These are phyloP conservation scores for Trichopus zeylanicus DNA, from an alignment of 116 monocot genomes.

Conservation along the genomic window DNA sequence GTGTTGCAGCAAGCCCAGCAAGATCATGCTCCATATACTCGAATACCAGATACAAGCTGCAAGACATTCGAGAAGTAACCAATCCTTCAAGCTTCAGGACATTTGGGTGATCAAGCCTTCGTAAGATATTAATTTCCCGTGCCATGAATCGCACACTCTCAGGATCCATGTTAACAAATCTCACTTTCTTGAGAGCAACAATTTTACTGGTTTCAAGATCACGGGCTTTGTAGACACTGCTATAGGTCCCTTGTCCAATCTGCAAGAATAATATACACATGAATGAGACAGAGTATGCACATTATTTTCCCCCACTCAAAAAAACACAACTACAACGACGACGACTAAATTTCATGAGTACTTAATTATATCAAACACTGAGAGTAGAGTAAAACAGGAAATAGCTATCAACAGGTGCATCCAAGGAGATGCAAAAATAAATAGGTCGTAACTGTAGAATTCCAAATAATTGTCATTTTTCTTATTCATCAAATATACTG, in stretches of 20 bases:
- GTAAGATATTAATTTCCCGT: slow-evolving; percentile 49
- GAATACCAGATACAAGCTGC: slow-evolving; percentile 51
- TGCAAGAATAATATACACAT: slow-evolving; percentile 5
- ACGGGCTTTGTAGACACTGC: slow-evolving; percentile 46
- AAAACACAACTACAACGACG: too few species aligned
- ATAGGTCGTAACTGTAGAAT: background rate
- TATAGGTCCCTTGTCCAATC: slow-evolving; percentile 72
- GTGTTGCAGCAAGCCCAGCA: slow-evolving; percentile 43
- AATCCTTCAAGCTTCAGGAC: slow-evolving; percentile 48
- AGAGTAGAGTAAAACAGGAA: too few species aligned
- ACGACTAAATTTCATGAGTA: too few species aligned
- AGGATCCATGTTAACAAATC: slow-evolving; percentile 54
- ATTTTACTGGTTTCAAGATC: slow-evolving; percentile 49
- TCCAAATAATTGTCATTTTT: too few species aligned
- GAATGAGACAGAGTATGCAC: too few species aligned
- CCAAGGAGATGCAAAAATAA: background rate
- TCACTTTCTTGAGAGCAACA: slow-evolving; percentile 57
- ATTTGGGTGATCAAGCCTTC: slow-evolving; percentile 57
- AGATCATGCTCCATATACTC: slow-evolving; percentile 74
- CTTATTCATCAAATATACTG: too few species aligned
- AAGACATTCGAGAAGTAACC: slow-evolving; percentile 43
- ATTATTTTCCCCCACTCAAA: too few species aligned
- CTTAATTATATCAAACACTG: too few species aligned
- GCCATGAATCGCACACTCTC: slow-evolving; percentile 69
- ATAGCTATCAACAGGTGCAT: background rate